These are phyloP conservation scores for Schizothecium vesticola DNA, from an alignment of 495 filamentous ascomycete species.

Conservation along the genomic window DNA sequence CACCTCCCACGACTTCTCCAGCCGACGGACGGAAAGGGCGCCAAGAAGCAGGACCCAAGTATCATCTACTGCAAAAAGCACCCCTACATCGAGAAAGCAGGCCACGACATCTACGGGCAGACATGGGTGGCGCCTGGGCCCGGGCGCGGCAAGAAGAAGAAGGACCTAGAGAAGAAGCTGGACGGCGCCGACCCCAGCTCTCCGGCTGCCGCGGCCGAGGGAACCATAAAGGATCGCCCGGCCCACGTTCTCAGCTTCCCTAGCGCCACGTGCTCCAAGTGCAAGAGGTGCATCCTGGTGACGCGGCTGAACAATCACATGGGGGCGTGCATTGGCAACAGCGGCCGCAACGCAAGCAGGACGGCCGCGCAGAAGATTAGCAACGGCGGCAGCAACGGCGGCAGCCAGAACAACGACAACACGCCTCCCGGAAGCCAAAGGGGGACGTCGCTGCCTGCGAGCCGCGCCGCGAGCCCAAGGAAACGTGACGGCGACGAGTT, in stretches of 20 bases:
- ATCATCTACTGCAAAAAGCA: slow-evolving; percentile 71
- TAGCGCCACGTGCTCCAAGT: slow-evolving; percentile 49
- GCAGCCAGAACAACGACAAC: slow-evolving; percentile 43
- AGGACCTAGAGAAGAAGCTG: slow-evolving; percentile 53
- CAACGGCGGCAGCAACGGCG: slow-evolving; percentile 43
- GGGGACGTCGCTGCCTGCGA: slow-evolving; percentile 53
- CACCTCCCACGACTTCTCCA: slow-evolving; percentile 59
- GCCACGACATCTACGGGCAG: slow-evolving; percentile 80
- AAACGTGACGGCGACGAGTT: slow-evolving; percentile 49
- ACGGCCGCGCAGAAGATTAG: slow-evolving; percentile 51
- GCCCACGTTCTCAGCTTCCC: slow-evolving; percentile 59
- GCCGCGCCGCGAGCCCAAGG: slow-evolving; percentile 40
- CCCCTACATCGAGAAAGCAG: slow-evolving; percentile 65
- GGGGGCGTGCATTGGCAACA: slow-evolving; percentile 73
- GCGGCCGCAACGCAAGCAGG: slow-evolving; percentile 61
- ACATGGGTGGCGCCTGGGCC: slow-evolving; percentile 54
- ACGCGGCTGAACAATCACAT: slow-evolving; percentile 66
- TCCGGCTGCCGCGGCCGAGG: slow-evolving; percentile 45
- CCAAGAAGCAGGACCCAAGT: slow-evolving; percentile 54
- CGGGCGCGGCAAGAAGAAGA: slow-evolving; percentile 55
- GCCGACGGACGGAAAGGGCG: slow-evolving; percentile 56
- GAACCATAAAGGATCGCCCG: slow-evolving; percentile 45
- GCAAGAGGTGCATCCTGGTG: slow-evolving; percentile 50
- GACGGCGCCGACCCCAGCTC: slow-evolving; percentile 36
- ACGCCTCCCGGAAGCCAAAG: slow-evolving; percentile 55